phyloP scores from a whole-genome alignment of 768 basidiomycete genomes.

The Suillus subalutaceus region DNA sequence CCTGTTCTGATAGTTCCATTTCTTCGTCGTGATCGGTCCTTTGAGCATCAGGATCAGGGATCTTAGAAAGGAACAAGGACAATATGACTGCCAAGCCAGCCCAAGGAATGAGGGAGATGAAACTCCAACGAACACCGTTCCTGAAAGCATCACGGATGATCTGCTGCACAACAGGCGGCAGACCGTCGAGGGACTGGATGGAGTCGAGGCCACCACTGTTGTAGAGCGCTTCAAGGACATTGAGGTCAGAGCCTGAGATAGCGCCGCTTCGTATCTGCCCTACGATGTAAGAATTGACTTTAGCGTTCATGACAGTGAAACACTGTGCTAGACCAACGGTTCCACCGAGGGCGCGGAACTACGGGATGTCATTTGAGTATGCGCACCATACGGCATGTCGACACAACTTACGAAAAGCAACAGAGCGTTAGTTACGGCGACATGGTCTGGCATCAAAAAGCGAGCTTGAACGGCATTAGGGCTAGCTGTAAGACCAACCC shows the following conservation, averaged over 20 bases:
- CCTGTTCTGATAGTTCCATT: neutral
- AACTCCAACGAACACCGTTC: constrained; percentile 44
- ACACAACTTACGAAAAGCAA: constrained; percentile 44
- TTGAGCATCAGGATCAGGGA: constrained; percentile 30
- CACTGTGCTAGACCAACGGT: constrained; percentile 56
- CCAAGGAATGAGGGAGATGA: constrained; percentile 55
- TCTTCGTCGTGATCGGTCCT: neutral
- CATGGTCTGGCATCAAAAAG: constrained; percentile 44
- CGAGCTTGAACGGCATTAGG: constrained; percentile 47
- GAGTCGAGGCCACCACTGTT: constrained; percentile 34
- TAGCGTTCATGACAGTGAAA: constrained; percentile 48
- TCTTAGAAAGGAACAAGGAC: constrained; percentile 42
- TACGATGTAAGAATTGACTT: constrained; percentile 40
- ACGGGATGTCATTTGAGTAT: neutral
- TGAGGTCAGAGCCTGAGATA: constrained; percentile 33
- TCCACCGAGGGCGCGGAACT: constrained; percentile 55
- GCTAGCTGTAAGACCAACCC: constrained; percentile 43
- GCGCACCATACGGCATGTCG: neutral
- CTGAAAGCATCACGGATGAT: constrained; percentile 44
- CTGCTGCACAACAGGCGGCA: constrained; percentile 38
- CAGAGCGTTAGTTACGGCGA: constrained; percentile 48
- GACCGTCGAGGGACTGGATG: constrained; percentile 37
- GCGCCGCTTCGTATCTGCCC: constrained; percentile 27
- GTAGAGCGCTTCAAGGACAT: constrained; percentile 27
- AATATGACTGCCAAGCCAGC: constrained; percentile 36